Conservation (phyloP, 1,284 basidiomycete genomes). For the Boletellus sp. region DNA sequence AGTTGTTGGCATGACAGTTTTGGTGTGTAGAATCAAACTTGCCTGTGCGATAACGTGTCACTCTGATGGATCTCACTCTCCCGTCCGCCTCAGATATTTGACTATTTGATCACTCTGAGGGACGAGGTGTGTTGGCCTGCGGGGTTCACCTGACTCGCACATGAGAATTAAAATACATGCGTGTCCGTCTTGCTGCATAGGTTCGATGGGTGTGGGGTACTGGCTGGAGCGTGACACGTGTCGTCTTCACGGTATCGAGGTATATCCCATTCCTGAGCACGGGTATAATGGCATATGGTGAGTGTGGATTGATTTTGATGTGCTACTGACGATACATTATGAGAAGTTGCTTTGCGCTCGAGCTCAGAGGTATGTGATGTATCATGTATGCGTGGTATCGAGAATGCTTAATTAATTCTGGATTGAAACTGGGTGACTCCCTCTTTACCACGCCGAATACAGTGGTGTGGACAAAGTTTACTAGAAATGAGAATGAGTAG, state of each 20-base stretch:
- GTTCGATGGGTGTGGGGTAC: slow-evolving; percentile 18
- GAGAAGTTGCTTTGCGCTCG: slow-evolving; percentile 9
- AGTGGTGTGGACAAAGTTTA: slow-evolving; percentile 3
- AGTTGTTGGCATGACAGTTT: not conserved
- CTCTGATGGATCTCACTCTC: not conserved
- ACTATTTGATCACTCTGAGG: not conserved
- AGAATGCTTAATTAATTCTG: too few species aligned
- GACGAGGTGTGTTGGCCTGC: not conserved
- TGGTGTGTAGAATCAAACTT: too few species aligned
- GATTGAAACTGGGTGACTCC: not conserved
- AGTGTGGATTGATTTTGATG: not conserved
- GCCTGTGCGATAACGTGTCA: not conserved
- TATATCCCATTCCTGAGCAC: slow-evolving; percentile 20
- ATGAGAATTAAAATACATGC: too few species aligned
- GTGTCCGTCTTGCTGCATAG: slow-evolving; percentile 2
- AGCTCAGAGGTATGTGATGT: slow-evolving; percentile 5
- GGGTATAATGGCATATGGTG: slow-evolving; percentile 15
- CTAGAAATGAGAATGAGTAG: slow-evolving; percentile 6
- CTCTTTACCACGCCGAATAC: too few species aligned
- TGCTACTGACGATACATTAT: not conserved
- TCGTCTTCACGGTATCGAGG: slow-evolving; percentile 16
- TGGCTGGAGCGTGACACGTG: slow-evolving; percentile 14
- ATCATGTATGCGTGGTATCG: not conserved
- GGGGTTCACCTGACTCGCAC: too few species aligned
- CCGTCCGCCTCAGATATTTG: not conserved